phyloP scores from a whole-genome alignment of 768 basidiomycete genomes.

The Amanita polypyramis region DNA sequence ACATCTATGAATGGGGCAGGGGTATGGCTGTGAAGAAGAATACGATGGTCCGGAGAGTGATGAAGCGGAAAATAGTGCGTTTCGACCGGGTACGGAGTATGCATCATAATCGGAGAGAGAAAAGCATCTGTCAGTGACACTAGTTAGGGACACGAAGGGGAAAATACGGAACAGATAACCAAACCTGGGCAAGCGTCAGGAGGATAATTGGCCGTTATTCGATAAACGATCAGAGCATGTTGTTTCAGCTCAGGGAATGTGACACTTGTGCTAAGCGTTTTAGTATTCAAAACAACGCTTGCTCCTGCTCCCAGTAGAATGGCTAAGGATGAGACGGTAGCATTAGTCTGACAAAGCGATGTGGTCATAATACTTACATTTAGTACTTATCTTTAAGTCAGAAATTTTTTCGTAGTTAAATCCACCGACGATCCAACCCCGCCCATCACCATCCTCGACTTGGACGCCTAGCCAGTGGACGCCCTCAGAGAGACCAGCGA shows the following conservation, averaged over 20 bases:
- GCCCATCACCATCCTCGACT: slow-evolving; percentile 37
- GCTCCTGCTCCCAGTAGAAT: not conserved
- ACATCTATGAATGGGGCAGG: slow-evolving; percentile 56
- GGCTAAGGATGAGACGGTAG: not conserved
- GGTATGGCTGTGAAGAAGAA: slow-evolving; percentile 60
- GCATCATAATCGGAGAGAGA: slow-evolving; percentile 56
- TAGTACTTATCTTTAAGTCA: slow-evolving; percentile 21
- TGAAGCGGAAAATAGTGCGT: slow-evolving; percentile 56
- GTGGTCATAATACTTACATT: slow-evolving; percentile 29
- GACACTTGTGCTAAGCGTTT: slow-evolving; percentile 32
- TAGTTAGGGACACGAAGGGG: slow-evolving; percentile 3
- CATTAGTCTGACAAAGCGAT: slow-evolving; percentile 6
- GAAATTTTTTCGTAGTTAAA: slow-evolving; percentile 28
- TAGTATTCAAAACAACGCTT: slow-evolving; percentile 7
- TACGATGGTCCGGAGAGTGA: slow-evolving; percentile 22
- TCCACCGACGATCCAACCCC: slow-evolving; percentile 54
- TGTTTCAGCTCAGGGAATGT: slow-evolving; percentile 46
- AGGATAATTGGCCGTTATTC: slow-evolving; percentile 8
- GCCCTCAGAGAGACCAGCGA: slow-evolving; percentile 15
- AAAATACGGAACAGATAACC: not conserved
- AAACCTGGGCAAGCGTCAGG: not conserved
- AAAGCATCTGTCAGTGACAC: slow-evolving; percentile 30
- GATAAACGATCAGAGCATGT: slow-evolving; percentile 58
- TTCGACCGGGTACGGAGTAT: slow-evolving; percentile 49
- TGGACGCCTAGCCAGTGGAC: slow-evolving; percentile 40